phyloP scores from a whole-genome alignment of 805 yeast species.

The Lipomyces kockii region DNA sequence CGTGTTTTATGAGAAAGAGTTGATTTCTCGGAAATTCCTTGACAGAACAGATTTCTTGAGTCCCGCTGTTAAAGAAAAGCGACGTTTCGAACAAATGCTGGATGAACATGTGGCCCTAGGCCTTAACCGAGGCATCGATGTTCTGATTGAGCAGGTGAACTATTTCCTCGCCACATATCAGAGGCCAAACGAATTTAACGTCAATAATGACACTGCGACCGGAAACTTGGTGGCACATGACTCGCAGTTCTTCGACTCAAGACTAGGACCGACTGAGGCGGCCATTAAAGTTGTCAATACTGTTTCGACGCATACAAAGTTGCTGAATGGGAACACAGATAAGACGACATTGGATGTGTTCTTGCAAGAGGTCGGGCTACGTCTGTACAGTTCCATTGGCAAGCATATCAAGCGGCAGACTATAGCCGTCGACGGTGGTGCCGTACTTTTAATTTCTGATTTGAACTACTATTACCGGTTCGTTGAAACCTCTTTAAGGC shows the following conservation, averaged over 20 bases:
- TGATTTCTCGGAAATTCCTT: constrained; percentile 59
- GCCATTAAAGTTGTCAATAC: constrained; percentile 66
- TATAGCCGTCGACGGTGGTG: constrained; percentile 80
- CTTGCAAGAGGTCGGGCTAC: constrained; percentile 89
- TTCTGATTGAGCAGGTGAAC: constrained; percentile 80
- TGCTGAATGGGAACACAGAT: constrained; percentile 82
- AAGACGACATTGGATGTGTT: constrained; percentile 87
- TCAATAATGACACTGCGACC: constrained; percentile 15
- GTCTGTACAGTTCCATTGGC: constrained; percentile 76
- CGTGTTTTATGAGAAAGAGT: constrained; percentile 86
- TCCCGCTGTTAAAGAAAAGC: constrained; percentile 76
- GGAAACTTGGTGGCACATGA: neutral
- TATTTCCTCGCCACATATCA: constrained; percentile 60
- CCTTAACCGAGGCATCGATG: constrained; percentile 87
- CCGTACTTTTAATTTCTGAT: constrained; percentile 62
- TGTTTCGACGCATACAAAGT: constrained; percentile 69
- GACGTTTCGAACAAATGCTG: constrained; percentile 75
- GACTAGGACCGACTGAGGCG: constrained; percentile 62
- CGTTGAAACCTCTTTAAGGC: constrained; percentile 56
- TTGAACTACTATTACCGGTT: constrained; percentile 78
- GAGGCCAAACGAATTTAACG: constrained; percentile 31
- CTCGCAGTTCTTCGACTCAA: constrained; percentile 26
- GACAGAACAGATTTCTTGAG: constrained; percentile 79
- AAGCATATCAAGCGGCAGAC: constrained; percentile 75
- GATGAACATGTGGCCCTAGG: constrained; percentile 94